These are phyloP conservation scores for Tuber aestivum DNA, from an alignment of 495 filamentous ascomycete species.

Conservation along the genomic window DNA sequence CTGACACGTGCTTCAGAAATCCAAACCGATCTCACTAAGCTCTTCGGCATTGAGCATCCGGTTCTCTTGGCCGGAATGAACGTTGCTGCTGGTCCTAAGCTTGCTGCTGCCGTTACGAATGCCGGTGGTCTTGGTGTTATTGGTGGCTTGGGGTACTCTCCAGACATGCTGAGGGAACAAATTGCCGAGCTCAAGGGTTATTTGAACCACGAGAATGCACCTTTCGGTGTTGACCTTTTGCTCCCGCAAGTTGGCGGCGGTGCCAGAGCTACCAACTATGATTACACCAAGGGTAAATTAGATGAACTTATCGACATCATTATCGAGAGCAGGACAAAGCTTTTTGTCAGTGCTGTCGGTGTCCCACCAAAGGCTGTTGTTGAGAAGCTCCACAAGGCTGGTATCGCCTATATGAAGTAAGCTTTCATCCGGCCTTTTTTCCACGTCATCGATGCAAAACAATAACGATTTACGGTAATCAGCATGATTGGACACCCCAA, in stretches of 20 bases:
- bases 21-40: slow-evolving; percentile 76
- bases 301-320: slow-evolving; percentile 84
- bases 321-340: slow-evolving; percentile 79
- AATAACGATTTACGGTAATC: slow-evolving; percentile 3
- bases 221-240: slow-evolving; percentile 93
- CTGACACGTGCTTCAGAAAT: slow-evolving; percentile 26
- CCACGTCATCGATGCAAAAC: not conserved
- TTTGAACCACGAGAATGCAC: slow-evolving; percentile 89
- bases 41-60: slow-evolving; percentile 95
- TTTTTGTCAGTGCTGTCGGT: slow-evolving; percentile 96
- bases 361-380: slow-evolving; percentile 85
- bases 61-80: slow-evolving; percentile 97
- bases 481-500: slow-evolving; percentile 98
- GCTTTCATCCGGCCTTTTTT: not conserved
- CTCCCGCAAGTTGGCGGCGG: slow-evolving; percentile 90
- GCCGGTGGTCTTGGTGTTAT: slow-evolving; percentile 95
- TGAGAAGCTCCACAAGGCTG: slow-evolving; percentile 76
- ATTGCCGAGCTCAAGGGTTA: slow-evolving; percentile 88
- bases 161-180: slow-evolving; percentile 92
- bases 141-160: slow-evolving; percentile 92
- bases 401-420: slow-evolving; percentile 89
- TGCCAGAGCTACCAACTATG: slow-evolving; percentile 76
- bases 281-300: slow-evolving; percentile 99
- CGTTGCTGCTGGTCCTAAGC: slow-evolving; percentile 93
- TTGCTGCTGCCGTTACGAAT: slow-evolving; percentile 95